Conservation (phyloP, 345 rosid species). For the Populus deltoides region DNA sequence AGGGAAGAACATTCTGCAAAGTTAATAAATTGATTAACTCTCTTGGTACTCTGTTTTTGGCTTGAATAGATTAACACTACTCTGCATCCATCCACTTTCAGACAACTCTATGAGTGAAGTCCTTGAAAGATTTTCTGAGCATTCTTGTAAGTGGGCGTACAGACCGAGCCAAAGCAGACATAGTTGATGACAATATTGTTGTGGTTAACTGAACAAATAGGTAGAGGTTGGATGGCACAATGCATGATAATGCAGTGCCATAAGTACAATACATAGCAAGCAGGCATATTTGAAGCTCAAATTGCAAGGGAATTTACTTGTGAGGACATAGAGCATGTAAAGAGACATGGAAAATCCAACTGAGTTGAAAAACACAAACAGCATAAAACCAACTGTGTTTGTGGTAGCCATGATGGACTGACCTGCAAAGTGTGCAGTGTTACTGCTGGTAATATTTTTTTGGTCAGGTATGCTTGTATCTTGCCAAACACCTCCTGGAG, state of each 20-base stretch:
- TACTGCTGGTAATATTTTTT: constrained; percentile 14
- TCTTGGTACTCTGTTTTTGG: too few relatives aligned
- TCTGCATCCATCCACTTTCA: neutral
- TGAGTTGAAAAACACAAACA: constrained; percentile 44
- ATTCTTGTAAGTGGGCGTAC: neutral
- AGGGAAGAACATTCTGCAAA: too few relatives aligned
- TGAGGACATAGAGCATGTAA: constrained; percentile 46
- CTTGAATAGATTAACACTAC: too few relatives aligned
- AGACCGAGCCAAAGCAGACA: neutral
- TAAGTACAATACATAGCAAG: constrained; percentile 35
- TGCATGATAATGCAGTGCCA: constrained; percentile 29
- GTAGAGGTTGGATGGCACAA: constrained; percentile 28
- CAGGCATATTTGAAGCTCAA: constrained; percentile 50
- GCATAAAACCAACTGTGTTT: constrained; percentile 13
- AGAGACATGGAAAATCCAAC: constrained; percentile 41
- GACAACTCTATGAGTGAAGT: neutral
- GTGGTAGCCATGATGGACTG: constrained; percentile 38
- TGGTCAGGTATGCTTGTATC: constrained; percentile 22
- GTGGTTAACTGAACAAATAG: constrained; percentile 24
- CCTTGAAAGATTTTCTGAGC: neutral
- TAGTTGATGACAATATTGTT: constrained; percentile 18
- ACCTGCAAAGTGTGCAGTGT: constrained; percentile 34
- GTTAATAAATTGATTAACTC: too few relatives aligned
- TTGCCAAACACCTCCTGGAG: constrained; percentile 38
- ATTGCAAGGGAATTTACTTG: constrained; percentile 44